A percentile compares a stretch with the other conserved stretches of the same genome.
These are phyloP conservation scores for Geranium incanum DNA, from an alignment of 441 rosid genomes.

Conservation along the genomic window DNA sequence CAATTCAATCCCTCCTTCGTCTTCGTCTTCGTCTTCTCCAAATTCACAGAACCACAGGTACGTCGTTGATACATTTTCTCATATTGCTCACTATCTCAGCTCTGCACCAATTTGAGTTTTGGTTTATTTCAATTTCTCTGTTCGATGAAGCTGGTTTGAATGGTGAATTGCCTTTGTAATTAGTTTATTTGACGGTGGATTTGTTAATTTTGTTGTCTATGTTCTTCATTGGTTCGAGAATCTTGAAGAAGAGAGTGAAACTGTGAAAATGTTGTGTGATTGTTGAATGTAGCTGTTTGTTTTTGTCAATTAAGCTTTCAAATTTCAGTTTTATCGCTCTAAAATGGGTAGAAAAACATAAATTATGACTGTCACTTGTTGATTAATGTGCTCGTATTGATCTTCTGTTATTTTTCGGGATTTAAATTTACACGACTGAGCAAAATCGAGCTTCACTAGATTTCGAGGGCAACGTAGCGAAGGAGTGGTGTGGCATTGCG, in stretches of 20 bases:
- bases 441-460: not conserved
- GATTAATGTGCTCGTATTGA: not conserved
- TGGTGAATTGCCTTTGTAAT: not conserved
- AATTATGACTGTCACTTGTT: not conserved
- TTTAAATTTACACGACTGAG: conserved; percentile 1
- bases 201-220: not conserved
- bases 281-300: not conserved
- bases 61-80: not conserved
- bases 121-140: not conserved
- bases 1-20: not conserved
- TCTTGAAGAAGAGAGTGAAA: not conserved
- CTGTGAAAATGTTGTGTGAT: not conserved
- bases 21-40: not conserved
- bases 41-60: not conserved
- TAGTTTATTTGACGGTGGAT: not conserved
- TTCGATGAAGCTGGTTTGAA: not conserved
- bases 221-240: not conserved
- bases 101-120: not conserved
- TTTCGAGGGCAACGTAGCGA: not conserved
- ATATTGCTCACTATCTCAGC: not conserved
- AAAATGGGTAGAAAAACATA: not conserved
- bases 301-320: not conserved
- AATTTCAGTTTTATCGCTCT: not conserved
- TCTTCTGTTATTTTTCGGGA: not conserved
- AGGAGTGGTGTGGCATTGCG: not conserved